Base-by-base conservation (phyloP, 1,139 yeast species). In the Magnusiomyces tetraspermus region DNA sequence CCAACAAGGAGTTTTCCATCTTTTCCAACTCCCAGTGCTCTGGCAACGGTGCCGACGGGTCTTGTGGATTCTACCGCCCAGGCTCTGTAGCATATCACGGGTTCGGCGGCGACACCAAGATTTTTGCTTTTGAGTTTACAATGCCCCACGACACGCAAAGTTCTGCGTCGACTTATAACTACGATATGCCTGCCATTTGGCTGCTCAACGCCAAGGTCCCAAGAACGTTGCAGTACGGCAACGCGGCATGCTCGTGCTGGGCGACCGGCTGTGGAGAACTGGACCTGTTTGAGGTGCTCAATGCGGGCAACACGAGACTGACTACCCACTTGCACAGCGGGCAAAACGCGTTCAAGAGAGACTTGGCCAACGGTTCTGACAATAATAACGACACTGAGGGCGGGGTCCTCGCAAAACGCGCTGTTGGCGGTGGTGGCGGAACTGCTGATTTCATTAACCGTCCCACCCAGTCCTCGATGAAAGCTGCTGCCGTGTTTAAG, bases 161-260 rank as follows among this genome's bases (percentile, higher is more conserved):
- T 17, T 8, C 42, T 22, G 68, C 66, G 50, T 61, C 69, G 30
- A 53, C 71, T 31, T 61, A 64, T 50, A 77, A 82, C 66, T 78
- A 77, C 65, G 90, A 90, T 68, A 88, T 89, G 96, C 97, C 97
- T 53, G 97, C 97, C 44, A 81, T 90, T 64, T 90, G 97, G 98
- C 75, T 90, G 65, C 79, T 90, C 67, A 90, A 90, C 66, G 96
- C 97, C 46, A 84, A 86, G 71, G 86, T 90, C 63, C 96, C 97
- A 65, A 82, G 97, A 74, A 90, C 96, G 53, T 70, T 85, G 57
- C 97, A 92, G 73, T 92, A 90, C 66, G 94, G 94, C 66, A 75
- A 74, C 54, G 71, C 82, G 54, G 71, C 75, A 13, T 85, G 97
- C 75, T 88, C 97, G 28, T 92, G 97, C 77, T 92, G 98, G 98